These are phyloP conservation scores for Breviolum minutum DNA, from an alignment of 73 alveolate species.

Conservation along the genomic window DNA sequence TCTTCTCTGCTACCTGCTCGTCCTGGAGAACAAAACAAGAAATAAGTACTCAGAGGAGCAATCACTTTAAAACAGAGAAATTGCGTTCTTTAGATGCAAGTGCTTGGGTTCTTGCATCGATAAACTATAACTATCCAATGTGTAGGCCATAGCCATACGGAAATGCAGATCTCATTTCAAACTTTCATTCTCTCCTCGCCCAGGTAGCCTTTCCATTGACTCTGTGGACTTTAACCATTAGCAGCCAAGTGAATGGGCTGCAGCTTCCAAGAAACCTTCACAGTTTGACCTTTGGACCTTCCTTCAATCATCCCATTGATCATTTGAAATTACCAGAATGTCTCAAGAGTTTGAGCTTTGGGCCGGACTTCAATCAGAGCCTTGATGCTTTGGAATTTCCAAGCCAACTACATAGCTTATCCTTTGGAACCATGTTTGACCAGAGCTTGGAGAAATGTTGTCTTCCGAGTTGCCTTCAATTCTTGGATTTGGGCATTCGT, in stretches of 20 bases:
- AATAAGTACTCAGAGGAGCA: no score
- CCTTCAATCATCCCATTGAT: slow-evolving; percentile 9
- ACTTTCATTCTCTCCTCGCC: no score
- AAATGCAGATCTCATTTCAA: no score
- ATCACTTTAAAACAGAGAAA: no score
- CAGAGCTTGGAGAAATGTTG: not conserved
- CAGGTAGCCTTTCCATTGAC: no score
- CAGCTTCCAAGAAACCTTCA: not conserved
- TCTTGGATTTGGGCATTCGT: not conserved
- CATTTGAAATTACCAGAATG: not conserved
- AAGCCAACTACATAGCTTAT: not conserved
- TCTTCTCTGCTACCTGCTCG: no score
- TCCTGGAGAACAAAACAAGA: no score
- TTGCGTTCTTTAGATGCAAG: no score
- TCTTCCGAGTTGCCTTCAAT: not conserved
- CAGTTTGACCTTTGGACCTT: not conserved
- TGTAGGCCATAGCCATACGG: no score
- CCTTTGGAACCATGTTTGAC: not conserved
- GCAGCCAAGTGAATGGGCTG: not conserved
- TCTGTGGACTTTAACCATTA: no score
- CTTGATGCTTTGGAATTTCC: not conserved
- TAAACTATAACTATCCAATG: no score
- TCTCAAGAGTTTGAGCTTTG: not conserved
- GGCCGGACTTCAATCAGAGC: not conserved
- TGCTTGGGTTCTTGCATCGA: no score